Evolutionary conservation across 495 filamentous ascomycete genomes (phyloP), one percentile per base, ranked within the genome.

Genomic region (Neurospora sublineolata): DNA sequence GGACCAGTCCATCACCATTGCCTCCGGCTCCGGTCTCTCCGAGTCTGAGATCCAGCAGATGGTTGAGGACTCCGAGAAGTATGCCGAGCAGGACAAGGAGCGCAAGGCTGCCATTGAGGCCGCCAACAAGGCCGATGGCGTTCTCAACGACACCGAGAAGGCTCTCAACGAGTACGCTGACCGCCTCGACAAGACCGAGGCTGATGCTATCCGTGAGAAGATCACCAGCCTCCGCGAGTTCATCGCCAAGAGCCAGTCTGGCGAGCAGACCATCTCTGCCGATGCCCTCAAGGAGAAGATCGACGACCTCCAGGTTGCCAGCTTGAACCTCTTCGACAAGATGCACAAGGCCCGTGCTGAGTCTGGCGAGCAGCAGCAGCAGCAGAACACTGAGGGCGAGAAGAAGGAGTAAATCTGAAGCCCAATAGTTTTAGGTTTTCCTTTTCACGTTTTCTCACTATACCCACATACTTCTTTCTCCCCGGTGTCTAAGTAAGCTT

Each of bases 1-100:
- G 89, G 95, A 99, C 80, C 95, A 99, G 88, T 97, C 94, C 71
- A 98, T 99, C 85, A 97, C 94, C 80, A 97, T 97, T 80, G 94
- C 95, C 73, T 98, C 96, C 69, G 95, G 95, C 81, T 99, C 95
- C 71, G 95, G 95, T 90, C 93, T 99, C 68, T 97, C 93, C 42
- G 93, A 99, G 68, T 81, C 87, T 37, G 95, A 99, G 86, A 99
- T 99, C 77, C 87, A 97, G 84, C 87, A 86, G 78, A 99, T 99
- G 95, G 94, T 99, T 79, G 87, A 95, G 75, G 95, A 97, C 79
- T 94, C 95, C 67, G 95, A 98, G 90, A 93, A 93, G 84, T 98
- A 96, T 83, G 93, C 90, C 75, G 95, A 95, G 82, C 78, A 87
- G 75, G 95, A 99, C 82, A 97, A 97, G 90, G 93, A 96, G 86